Evolutionary conservation across 2,329 filamentous ascomycete species (phyloP).

Genomic region (Pleomassaria siparia): DNA sequence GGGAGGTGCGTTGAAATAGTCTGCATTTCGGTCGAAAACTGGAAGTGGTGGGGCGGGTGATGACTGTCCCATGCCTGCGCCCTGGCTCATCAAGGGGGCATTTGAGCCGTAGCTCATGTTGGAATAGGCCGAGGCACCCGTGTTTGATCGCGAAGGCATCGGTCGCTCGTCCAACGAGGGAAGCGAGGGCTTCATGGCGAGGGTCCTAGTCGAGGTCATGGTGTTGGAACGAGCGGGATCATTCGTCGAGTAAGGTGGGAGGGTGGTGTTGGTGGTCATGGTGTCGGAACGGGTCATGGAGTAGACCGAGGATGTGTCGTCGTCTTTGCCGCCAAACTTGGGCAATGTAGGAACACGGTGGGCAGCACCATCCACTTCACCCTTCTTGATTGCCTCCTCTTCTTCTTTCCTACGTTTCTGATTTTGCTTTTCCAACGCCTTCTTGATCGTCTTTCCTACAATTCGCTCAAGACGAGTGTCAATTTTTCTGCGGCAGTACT

Average conservation of each 20-base stretch:
- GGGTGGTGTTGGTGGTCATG: constrained; percentile 35
- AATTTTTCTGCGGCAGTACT: constrained; percentile 90
- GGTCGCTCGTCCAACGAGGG: constrained; percentile 47
- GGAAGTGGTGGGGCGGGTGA: constrained; percentile 37
- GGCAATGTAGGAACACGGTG: constrained; percentile 45
- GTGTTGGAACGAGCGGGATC: constrained; percentile 57
- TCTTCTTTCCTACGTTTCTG: constrained; percentile 46
- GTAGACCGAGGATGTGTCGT: constrained; percentile 44
- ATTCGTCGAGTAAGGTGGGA: constrained; percentile 54
- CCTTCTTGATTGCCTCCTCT: constrained; percentile 49
- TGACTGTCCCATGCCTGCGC: constrained; percentile 59
- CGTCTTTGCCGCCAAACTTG: constrained; percentile 41
- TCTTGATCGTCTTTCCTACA: constrained; percentile 83
- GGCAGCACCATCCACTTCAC: constrained; percentile 37
- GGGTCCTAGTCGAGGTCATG: constrained; percentile 41
- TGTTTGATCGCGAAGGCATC: constrained; percentile 46
- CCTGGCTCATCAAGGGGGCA: constrained; percentile 62
- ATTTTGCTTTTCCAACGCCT: constrained; percentile 78
- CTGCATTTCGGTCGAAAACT: constrained; percentile 25
- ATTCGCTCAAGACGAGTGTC: constrained; percentile 83
- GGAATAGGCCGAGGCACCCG: constrained; percentile 57
- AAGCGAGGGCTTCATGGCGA: constrained; percentile 40
- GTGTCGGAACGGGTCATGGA: constrained; percentile 39
- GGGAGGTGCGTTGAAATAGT: constrained; percentile 31
- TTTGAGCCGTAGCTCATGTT: constrained; percentile 64